Percentiles rank a stretch among this genome's conserved stretches.
phyloP scores from a whole-genome alignment of 2,329 filamentous ascomycete species.

The Fusarium aywerte region DNA sequence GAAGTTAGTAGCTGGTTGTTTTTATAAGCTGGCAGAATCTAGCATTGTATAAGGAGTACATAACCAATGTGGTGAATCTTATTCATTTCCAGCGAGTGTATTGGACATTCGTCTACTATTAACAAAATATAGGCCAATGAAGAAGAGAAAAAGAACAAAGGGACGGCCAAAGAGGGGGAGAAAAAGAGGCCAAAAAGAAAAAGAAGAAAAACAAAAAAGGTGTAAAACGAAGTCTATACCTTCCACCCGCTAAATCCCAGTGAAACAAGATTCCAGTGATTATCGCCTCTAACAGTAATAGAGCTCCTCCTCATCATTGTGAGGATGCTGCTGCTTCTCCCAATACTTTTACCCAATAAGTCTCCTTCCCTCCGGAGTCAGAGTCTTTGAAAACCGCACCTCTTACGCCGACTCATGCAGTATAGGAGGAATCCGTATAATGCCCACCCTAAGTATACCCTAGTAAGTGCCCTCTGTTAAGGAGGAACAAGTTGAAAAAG shows the following conservation, averaged over 20 bases:
- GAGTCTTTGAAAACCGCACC: constrained; percentile 39
- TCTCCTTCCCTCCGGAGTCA: constrained; percentile 39
- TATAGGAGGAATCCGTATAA: constrained; percentile 30
- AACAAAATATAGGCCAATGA: constrained; percentile 42
- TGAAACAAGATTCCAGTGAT: constrained; percentile 32
- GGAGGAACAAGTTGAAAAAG: constrained; percentile 32
- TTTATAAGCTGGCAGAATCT: not conserved
- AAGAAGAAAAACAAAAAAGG: constrained; percentile 29
- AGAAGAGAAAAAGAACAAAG: constrained; percentile 8
- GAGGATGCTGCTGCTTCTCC: constrained; percentile 14
- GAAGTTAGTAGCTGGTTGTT: not conserved
- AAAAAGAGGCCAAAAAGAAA: too few species aligned
- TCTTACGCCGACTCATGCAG: constrained; percentile 48
- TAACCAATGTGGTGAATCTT: constrained; percentile 12
- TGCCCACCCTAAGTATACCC: constrained; percentile 37
- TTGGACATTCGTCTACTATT: constrained; percentile 42
- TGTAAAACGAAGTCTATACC: constrained; percentile 36
- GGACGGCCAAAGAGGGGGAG: not conserved
- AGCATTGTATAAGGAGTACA: not conserved
- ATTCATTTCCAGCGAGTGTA: constrained; percentile 41
- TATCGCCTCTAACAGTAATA: constrained; percentile 30
- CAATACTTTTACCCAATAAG: constrained; percentile 37
- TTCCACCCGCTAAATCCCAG: constrained; percentile 40
- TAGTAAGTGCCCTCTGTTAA: constrained; percentile 28
- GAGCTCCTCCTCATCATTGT: not conserved